Evolutionary conservation across 1,284 basidiomycete genomes (phyloP).

Genomic region (Austroboletus novae-zelandiae): DNA sequence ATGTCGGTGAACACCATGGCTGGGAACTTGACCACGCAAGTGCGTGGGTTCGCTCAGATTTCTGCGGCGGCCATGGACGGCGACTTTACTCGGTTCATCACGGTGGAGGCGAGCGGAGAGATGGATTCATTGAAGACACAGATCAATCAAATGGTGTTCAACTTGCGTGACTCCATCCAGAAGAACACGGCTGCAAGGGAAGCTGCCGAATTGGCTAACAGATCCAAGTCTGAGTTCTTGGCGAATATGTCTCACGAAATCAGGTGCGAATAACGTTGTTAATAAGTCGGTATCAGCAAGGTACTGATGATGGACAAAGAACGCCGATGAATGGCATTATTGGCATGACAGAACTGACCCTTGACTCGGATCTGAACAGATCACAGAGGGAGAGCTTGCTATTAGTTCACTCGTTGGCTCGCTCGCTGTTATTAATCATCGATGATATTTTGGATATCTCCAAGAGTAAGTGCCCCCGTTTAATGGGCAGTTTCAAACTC

Average conservation of each 20-base stretch:
- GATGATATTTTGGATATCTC: constrained; percentile 98
- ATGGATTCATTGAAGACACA: constrained; percentile 99
- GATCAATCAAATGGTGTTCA: constrained; percentile 99
- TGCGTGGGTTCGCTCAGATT: constrained; percentile 98
- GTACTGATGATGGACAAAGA: constrained; percentile 40
- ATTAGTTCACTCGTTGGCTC: constrained; percentile 92
- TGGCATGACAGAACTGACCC: constrained; percentile 97
- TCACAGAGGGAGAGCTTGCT: constrained; percentile 94
- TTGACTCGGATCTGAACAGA: constrained; percentile 88
- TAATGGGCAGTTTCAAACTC: neutral
- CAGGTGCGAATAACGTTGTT: constrained; percentile 48
- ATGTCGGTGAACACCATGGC: constrained; percentile 96
- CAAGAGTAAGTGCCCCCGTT: constrained; percentile 68
- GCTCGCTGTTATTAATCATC: constrained; percentile 94
- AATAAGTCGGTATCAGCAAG: neutral
- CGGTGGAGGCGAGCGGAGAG: constrained; percentile 96
- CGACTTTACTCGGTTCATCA: constrained; percentile 99
- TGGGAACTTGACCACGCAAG: constrained; percentile 96
- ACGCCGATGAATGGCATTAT: constrained; percentile 99
- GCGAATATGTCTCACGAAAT: constrained; percentile 98
- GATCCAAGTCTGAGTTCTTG: constrained; percentile 97
- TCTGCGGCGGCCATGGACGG: constrained; percentile 98
- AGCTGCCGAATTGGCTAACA: constrained; percentile 94
- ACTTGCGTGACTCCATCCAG: constrained; percentile 95
- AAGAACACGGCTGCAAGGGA: constrained; percentile 98